Evolutionary conservation across 2,329 filamentous ascomycete genomes (phyloP).

Genomic region (Chalaropsis ovoidea): DNA sequence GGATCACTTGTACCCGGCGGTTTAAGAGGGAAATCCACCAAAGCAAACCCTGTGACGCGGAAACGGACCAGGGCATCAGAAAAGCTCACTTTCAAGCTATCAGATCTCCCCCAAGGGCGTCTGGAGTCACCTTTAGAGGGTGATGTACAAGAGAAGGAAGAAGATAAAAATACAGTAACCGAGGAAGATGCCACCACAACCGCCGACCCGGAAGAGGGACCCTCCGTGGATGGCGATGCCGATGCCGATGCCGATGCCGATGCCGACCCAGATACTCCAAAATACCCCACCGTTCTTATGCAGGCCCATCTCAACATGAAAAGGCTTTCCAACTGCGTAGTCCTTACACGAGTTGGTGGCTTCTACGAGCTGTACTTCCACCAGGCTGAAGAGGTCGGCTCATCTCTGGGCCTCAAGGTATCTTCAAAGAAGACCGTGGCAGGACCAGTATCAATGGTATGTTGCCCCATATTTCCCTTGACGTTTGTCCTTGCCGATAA

Average conservation of each 20-base stretch:
- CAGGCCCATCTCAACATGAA: constrained; percentile 84
- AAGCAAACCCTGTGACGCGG: not conserved
- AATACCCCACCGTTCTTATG: constrained; percentile 78
- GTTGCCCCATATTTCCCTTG: constrained; percentile 26
- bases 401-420: constrained; percentile 78
- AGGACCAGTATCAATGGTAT: constrained; percentile 75
- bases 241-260: not conserved
- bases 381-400: constrained; percentile 81
- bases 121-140: constrained; percentile 31
- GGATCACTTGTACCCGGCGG: not conserved
- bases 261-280: constrained; percentile 34
- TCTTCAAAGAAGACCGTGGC: constrained; percentile 68
- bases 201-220: not conserved
- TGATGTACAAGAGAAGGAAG: too few relatives aligned
- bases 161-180: not conserved
- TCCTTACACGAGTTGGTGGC: constrained; percentile 83
- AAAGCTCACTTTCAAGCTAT: constrained; percentile 43
- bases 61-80: constrained; percentile 3
- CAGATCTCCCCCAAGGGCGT: constrained; percentile 48
- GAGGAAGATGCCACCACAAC: not conserved
- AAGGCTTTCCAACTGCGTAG: constrained; percentile 79
- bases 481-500: constrained; percentile 24
- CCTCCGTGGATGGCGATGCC: not conserved
- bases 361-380: constrained; percentile 99
- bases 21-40: not conserved